These are phyloP conservation scores for Amaranthus tricolor DNA, from an alignment of 179 eudicot genomes.

Conservation along the genomic window DNA sequence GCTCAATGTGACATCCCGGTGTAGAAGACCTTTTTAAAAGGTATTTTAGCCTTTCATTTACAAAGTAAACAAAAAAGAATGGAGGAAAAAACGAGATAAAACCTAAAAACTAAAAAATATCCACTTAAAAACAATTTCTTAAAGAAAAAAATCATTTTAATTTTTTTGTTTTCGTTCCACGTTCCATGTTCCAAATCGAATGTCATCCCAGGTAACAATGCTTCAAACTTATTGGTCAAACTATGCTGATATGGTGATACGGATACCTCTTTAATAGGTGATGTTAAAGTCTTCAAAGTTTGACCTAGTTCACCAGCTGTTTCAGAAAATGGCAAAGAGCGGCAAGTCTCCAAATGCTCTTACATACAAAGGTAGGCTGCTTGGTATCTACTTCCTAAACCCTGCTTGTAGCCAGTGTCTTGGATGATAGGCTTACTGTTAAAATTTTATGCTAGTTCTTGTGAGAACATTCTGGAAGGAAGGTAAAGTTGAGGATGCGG, in stretches of 20 bases:
- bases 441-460: constrained; percentile 50
- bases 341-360: constrained; percentile 81
- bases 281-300: constrained; percentile 80
- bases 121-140: too few relatives aligned
- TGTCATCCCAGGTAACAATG: background rate
- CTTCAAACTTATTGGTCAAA: background rate
- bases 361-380: constrained; percentile 64
- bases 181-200: too few relatives aligned
- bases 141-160: too few relatives aligned
- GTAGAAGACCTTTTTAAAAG: too few relatives aligned
- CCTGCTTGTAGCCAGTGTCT: constrained; percentile 8
- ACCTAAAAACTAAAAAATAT: too few relatives aligned
- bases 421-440: constrained; percentile 16
- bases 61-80: too few relatives aligned
- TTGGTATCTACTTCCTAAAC: background rate
- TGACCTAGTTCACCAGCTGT: constrained; percentile 72
- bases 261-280: constrained; percentile 45
- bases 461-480: constrained; percentile 82
- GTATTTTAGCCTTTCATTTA: too few relatives aligned
- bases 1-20: too few relatives aligned
- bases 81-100: too few relatives aligned
- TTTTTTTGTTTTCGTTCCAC: too few relatives aligned
- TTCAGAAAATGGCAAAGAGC: constrained; percentile 65
- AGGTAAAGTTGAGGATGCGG: constrained; percentile 69
- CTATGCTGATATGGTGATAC: background rate